These are phyloP conservation scores for Huntiella abstrusa DNA, from an alignment of 2,329 filamentous ascomycete genomes.

Conservation along the genomic window DNA sequence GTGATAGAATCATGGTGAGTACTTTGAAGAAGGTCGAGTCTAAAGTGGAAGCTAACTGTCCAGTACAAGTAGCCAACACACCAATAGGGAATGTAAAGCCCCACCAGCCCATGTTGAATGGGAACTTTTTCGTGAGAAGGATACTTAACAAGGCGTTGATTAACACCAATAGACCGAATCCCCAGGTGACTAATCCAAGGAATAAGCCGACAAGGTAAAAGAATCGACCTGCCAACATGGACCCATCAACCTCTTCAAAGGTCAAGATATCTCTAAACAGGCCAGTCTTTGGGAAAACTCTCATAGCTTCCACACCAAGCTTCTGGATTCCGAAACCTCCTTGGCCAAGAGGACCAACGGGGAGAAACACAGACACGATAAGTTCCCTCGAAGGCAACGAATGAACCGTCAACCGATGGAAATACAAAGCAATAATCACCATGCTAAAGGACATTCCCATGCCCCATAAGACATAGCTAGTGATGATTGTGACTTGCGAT, in stretches of 20 bases:
- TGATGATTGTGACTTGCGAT: slow-evolving; percentile 42
- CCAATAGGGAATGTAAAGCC: slow-evolving; percentile 28
- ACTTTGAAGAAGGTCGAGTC: slow-evolving; percentile 26
- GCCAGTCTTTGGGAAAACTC: slow-evolving; percentile 22
- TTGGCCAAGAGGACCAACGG: slow-evolving; percentile 47
- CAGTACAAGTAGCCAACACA: slow-evolving; percentile 25
- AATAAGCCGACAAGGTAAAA: slow-evolving; percentile 9
- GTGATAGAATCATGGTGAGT: slow-evolving; percentile 21
- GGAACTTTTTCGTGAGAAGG: slow-evolving; percentile 21
- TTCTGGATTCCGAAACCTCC: slow-evolving; percentile 42
- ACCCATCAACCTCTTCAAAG: slow-evolving; percentile 25
- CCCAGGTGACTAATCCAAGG: slow-evolving; percentile 25
- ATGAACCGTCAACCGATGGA: slow-evolving; percentile 47
- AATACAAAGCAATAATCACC: slow-evolving; percentile 47
- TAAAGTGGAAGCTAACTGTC: slow-evolving; percentile 22
- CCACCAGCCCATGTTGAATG: slow-evolving; percentile 31
- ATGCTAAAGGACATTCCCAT: slow-evolving; percentile 40
- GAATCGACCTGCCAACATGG: slow-evolving; percentile 38
- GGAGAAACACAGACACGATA: slow-evolving; percentile 49
- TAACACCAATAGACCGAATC: slow-evolving; percentile 26
- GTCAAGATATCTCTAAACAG: slow-evolving; percentile 16
- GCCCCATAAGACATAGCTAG: slow-evolving; percentile 50
- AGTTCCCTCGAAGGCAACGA: slow-evolving; percentile 47
- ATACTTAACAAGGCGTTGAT: slow-evolving; percentile 25
- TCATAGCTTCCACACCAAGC: slow-evolving; percentile 28